These are phyloP conservation scores for Trypethelium eluteriae DNA, from an alignment of 495 filamentous ascomycete species.

Conservation along the genomic window DNA sequence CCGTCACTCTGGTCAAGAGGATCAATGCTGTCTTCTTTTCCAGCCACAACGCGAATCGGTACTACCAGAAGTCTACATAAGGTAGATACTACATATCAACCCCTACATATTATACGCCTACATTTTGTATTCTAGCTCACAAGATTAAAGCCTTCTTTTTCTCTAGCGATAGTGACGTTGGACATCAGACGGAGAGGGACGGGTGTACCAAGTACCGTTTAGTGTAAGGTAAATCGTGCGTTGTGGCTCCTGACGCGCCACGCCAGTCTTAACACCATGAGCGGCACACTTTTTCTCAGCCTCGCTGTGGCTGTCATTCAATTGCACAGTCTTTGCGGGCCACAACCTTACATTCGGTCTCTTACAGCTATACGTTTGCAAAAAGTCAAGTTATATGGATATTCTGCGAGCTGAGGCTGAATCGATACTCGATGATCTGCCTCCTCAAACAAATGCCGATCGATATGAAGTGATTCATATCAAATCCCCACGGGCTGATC, in stretches of 20 bases:
- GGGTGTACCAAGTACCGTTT: too few species aligned
- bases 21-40: too few species aligned
- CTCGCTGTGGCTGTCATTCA: constrained; percentile 8
- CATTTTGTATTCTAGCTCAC: too few species aligned
- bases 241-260: not conserved
- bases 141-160: too few species aligned
- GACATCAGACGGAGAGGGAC: too few species aligned
- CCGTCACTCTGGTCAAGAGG: too few species aligned
- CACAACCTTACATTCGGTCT: constrained; percentile 3
- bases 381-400: constrained; percentile 3
- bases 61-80: too few species aligned
- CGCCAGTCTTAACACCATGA: constrained; percentile 1
- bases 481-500: not conserved
- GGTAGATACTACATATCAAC: too few species aligned
- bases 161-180: too few species aligned
- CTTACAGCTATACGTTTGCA: not conserved
- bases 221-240: not conserved
- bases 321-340: constrained; percentile 1
- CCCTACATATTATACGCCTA: too few species aligned
- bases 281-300: constrained; percentile 3
- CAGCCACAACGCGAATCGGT: too few species aligned
- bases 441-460: not conserved
- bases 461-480: constrained; percentile 8
- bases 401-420: constrained; percentile 5
- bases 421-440: not conserved